Conservation (phyloP, 176 grass and related monocot species). For the Triticum aestivum region IWGSC_CS_RefSeq_v2.1 NC_057801.1:735754984-735755483, state of each 20-base stretch:
- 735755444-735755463: neutral
- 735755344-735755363: no score
- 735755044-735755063: neutral
- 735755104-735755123: neutral
- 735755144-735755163: neutral
- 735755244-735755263: neutral
- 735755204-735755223: neutral
- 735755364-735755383: neutral
- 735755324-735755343: neutral
- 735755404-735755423: neutral
- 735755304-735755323: neutral
- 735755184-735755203: neutral
- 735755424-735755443: neutral
- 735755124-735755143: neutral
- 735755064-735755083: neutral
- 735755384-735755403: neutral
- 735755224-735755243: neutral
- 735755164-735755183: neutral
- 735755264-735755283: no score
- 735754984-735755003: neutral
- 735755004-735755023: constrained; percentile 10
- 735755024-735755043: neutral
- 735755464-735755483: neutral
- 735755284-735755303: neutral
- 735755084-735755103: neutral